A percentile compares a stretch with the other conserved stretches of the same genome.
phyloP scores from a whole-genome alignment of 2,329 filamentous ascomycete genomes.

The Pseudocercospora pini-densiflorae region DNA sequence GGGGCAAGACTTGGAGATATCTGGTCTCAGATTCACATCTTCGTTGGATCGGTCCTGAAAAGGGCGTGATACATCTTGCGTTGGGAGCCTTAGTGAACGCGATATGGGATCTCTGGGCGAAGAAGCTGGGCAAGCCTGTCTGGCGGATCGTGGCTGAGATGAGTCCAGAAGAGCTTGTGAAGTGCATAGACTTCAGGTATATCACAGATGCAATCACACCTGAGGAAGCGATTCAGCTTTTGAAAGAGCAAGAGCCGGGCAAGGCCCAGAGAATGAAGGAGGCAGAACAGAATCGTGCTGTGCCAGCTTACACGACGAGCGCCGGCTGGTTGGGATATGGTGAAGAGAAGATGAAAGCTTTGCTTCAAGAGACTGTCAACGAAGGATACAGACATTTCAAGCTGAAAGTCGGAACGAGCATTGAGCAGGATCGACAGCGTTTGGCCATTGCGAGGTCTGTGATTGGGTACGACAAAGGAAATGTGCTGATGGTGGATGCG shows the following conservation, averaged over 20 bases:
- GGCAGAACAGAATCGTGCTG: conserved; percentile 73
- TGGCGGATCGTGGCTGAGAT: conserved; percentile 91
- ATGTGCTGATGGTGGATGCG: conserved; percentile 89
- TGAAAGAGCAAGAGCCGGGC: conserved; percentile 67
- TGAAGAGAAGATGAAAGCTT: conserved; percentile 79
- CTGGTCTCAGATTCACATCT: conserved; percentile 90
- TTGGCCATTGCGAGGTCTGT: conserved; percentile 76
- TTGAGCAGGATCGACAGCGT: conserved; percentile 73
- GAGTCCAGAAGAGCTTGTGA: conserved; percentile 83
- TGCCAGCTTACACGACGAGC: conserved; percentile 88
- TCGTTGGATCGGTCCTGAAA: conserved; percentile 92
- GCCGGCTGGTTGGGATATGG: conserved; percentile 92
- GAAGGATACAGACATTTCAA: conserved; percentile 88
- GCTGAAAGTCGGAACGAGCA: conserved; percentile 78
- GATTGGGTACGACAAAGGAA: conserved; percentile 80
- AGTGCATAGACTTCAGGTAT: conserved; percentile 91
- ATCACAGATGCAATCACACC: conserved; percentile 92
- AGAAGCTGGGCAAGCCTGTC: conserved; percentile 81
- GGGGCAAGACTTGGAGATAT: conserved; percentile 88
- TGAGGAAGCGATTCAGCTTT: conserved; percentile 75
- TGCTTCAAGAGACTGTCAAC: conserved; percentile 74
- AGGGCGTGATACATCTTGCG: conserved; percentile 91
- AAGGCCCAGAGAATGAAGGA: conserved; percentile 75
- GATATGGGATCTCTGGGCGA: conserved; percentile 95
- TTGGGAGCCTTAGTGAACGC: conserved; percentile 85